These are phyloP conservation scores for Trichoderma sp. DNA, from an alignment of 2,329 filamentous ascomycete species.

Conservation along the genomic window DNA sequence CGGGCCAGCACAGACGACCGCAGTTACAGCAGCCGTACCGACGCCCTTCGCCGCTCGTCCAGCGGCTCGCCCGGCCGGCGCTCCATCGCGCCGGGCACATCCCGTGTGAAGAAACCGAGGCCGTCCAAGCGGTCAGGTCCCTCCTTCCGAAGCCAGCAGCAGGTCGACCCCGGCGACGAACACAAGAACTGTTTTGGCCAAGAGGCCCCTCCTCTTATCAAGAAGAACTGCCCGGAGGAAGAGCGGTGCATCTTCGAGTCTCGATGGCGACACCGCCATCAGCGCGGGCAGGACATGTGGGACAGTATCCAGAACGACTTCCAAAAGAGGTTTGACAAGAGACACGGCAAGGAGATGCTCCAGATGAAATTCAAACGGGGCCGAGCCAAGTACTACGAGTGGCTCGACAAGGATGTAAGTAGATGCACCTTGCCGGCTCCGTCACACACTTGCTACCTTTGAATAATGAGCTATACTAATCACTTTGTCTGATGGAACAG, in stretches of 20 bases:
- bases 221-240: conserved; percentile 50
- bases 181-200: conserved; percentile 43
- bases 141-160: conserved; percentile 26
- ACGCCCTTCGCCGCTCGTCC: conserved; percentile 31
- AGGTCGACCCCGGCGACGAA: conserved; percentile 36
- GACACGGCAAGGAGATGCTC: conserved; percentile 51
- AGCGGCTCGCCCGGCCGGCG: conserved; percentile 38
- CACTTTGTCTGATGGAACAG: conserved; percentile 35
- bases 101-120: conserved; percentile 37
- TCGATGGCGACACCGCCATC: conserved; percentile 48
- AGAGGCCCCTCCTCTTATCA: conserved; percentile 45
- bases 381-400: conserved; percentile 52
- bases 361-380: conserved; percentile 60
- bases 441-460: neutral
- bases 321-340: conserved; percentile 40
- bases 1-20: conserved; percentile 35
- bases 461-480: neutral
- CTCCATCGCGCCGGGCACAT: conserved; percentile 30
- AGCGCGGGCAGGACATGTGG: conserved; percentile 63
- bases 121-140: conserved; percentile 27
- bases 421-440: neutral
- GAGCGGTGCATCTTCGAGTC: conserved; percentile 54
- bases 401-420: conserved; percentile 56
- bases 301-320: conserved; percentile 54
- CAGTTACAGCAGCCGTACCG: conserved; percentile 13